phyloP scores from a whole-genome alignment of 176 grass and related monocot genomes.

The Lolium multiflorum region DNA sequence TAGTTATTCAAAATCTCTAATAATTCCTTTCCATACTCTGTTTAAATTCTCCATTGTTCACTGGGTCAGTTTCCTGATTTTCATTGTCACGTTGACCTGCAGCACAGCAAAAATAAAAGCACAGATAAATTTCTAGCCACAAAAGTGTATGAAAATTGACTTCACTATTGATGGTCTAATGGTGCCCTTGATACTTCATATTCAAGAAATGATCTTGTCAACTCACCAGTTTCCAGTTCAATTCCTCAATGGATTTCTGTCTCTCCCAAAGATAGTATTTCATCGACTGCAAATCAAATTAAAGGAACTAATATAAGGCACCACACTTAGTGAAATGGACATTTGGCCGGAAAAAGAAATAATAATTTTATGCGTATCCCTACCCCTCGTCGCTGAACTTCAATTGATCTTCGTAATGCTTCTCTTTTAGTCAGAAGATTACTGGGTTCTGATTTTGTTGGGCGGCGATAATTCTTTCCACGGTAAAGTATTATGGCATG shows the following conservation, averaged over 20 bases:
- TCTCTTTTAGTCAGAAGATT: conserved; percentile 86
- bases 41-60: neutral
- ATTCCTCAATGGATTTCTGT: conserved; percentile 59
- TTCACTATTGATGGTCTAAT: neutral
- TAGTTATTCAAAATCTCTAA: neutral
- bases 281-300: conserved; percentile 65
- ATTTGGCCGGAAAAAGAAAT: neutral
- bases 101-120: conserved; percentile 13
- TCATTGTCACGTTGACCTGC: conserved; percentile 43
- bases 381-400: conserved; percentile 85
- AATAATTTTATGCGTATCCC: conserved; percentile 7
- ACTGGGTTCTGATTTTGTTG: conserved; percentile 57
- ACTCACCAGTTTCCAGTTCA: conserved; percentile 76
- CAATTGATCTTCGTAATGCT: conserved; percentile 79
- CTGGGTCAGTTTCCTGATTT: conserved; percentile 46
- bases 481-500: conserved; percentile 91
- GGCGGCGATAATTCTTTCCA: conserved; percentile 79
- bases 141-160: neutral
- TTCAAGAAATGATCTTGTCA: neutral
- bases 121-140: conserved; percentile 11
- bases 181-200: neutral
- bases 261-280: conserved; percentile 69
- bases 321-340: conserved; percentile 6
- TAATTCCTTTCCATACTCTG: neutral
- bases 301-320: conserved; percentile 10